Percentiles rank a stretch among this genome's conserved stretches.
Conservation (phyloP, 164 flowering plant species). For the Vitis riparia region DNA sequence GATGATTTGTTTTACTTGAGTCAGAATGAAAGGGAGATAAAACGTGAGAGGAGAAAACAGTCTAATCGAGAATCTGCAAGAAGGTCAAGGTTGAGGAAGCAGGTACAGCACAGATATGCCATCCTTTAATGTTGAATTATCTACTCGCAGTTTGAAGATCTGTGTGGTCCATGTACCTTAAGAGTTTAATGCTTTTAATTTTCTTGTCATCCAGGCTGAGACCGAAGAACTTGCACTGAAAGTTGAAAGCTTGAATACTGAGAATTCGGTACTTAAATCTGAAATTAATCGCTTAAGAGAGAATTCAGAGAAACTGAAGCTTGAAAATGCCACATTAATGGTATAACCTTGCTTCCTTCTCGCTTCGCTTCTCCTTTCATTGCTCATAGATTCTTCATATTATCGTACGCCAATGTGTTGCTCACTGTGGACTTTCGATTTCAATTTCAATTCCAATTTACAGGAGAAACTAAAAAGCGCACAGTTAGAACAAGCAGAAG, state of each 20-base stretch:
- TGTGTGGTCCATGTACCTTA: not conserved
- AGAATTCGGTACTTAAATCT: conserved; percentile 68
- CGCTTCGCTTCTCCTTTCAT: not conserved
- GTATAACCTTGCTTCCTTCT: conserved; percentile 26
- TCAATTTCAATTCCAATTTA: not conserved
- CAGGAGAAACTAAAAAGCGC: conserved; percentile 67
- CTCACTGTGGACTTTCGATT: no score
- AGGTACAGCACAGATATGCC: conserved; percentile 46
- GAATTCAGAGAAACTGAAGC: conserved; percentile 61
- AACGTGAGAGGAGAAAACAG: conserved; percentile 92
- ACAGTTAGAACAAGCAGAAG: conserved; percentile 30
- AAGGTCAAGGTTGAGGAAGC: conserved; percentile 92
- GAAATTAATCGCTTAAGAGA: conserved; percentile 57
- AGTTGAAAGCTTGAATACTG: conserved; percentile 67
- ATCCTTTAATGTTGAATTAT: not conserved
- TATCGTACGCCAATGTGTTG: not conserved
- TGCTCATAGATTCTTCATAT: not conserved
- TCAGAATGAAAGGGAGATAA: conserved; percentile 80
- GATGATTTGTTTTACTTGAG: not conserved
- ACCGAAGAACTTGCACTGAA: conserved; percentile 75
- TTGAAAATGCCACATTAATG: conserved; percentile 64
- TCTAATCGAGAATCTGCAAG: conserved; percentile 98
- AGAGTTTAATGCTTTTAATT: not conserved
- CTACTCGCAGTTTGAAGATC: not conserved
- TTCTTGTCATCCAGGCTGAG: conserved; percentile 61